phyloP scores from a whole-genome alignment of 345 rosid genomes.

The Physaria fendleri region DNA sequence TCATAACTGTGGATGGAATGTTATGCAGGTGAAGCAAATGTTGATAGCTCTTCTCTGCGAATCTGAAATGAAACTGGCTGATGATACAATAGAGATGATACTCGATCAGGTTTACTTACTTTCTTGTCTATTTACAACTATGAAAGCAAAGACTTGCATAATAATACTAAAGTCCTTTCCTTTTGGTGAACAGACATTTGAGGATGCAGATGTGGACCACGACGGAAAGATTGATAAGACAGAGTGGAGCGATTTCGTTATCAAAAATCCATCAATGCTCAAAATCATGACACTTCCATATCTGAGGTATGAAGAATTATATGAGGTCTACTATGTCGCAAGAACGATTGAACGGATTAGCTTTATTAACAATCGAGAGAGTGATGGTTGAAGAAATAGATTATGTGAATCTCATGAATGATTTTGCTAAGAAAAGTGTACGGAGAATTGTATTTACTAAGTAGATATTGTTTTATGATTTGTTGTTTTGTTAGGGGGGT shows the following conservation, averaged over 20 bases:
- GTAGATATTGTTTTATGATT: too few relatives aligned
- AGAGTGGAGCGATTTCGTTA: conserved; percentile 82
- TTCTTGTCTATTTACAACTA: background rate
- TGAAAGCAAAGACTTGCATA: background rate
- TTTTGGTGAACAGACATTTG: conserved; percentile 54
- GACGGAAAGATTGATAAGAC: conserved; percentile 81
- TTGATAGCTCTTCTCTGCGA: conserved; percentile 90
- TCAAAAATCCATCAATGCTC: conserved; percentile 72
- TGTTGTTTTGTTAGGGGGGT: too few relatives aligned
- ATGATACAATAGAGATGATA: conserved; percentile 83
- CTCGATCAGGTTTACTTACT: conserved; percentile 79
- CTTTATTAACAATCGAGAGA: too few relatives aligned
- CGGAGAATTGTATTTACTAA: too few relatives aligned
- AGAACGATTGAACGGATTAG: too few relatives aligned
- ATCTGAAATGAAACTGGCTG: conserved; percentile 94
- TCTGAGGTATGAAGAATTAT: conserved; percentile 74
- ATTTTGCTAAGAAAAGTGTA: too few relatives aligned
- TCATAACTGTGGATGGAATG: conserved; percentile 28
- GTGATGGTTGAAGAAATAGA: too few relatives aligned
- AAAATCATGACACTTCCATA: conserved; percentile 95
- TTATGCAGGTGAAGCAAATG: conserved; percentile 96
- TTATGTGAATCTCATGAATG: too few relatives aligned
- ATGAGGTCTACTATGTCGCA: too few relatives aligned
- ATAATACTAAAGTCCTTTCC: background rate
- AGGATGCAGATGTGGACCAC: conserved; percentile 70